Conservation (phyloP, 2,329 filamentous ascomycete species). For the Colletotrichum echinochloae region DNA sequence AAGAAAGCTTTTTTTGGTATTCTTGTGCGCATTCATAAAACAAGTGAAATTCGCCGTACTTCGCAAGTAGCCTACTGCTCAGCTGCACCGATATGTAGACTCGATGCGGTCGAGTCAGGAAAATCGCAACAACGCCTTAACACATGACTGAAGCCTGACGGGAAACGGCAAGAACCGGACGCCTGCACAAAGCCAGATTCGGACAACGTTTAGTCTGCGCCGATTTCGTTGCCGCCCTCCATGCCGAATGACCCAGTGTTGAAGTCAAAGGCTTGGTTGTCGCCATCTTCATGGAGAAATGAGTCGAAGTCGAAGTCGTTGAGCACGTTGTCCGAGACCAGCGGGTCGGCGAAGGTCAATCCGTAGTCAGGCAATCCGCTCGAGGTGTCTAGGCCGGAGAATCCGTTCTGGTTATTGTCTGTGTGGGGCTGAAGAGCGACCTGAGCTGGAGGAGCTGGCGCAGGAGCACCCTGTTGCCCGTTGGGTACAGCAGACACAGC, state of each 20-base stretch:
- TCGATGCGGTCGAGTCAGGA: not conserved
- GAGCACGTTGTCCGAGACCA: slow-evolving; percentile 67
- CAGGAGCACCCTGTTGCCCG: slow-evolving; percentile 59
- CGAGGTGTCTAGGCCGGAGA: slow-evolving; percentile 54
- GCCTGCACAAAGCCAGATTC: not conserved
- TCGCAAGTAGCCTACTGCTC: slow-evolving; percentile 9
- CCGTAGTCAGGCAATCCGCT: slow-evolving; percentile 61
- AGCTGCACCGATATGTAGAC: not conserved
- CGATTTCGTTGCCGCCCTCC: slow-evolving; percentile 67
- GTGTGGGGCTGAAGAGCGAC: slow-evolving; percentile 59
- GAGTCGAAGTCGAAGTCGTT: slow-evolving; percentile 77
- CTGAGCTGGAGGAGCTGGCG: slow-evolving; percentile 56
- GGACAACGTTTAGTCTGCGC: slow-evolving; percentile 60
- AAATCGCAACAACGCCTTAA: slow-evolving; percentile 29
- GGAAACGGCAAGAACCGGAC: slow-evolving; percentile 5
- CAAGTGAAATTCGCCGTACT: slow-evolving; percentile 11
- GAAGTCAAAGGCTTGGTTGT: slow-evolving; percentile 66
- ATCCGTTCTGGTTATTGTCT: slow-evolving; percentile 61
- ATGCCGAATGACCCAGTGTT: slow-evolving; percentile 63
- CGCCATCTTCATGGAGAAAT: slow-evolving; percentile 70
- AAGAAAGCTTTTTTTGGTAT: slow-evolving; percentile 22
- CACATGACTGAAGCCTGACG: slow-evolving; percentile 12
- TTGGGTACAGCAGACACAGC: slow-evolving; percentile 54
- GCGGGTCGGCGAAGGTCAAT: slow-evolving; percentile 69
- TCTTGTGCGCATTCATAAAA: slow-evolving; percentile 17